Conservation (phyloP, 164 flowering plant genomes). For the Paratinospora sagittata region DNA sequence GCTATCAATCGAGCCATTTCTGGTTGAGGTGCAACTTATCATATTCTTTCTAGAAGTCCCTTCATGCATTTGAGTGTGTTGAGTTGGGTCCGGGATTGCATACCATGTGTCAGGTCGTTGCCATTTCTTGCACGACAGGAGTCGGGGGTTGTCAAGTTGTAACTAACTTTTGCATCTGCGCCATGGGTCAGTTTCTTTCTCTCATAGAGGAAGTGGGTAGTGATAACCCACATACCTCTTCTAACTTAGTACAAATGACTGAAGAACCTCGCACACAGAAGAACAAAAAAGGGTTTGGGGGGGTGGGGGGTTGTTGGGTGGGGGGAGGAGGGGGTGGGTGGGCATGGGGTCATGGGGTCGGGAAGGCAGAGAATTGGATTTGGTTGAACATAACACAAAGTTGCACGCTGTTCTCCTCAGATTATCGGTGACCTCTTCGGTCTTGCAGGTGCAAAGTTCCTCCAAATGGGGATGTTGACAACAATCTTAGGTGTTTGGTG, state of each 20-base stretch:
- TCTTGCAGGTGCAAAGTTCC: no score
- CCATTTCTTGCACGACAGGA: conserved; percentile 34
- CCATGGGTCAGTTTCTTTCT: conserved; percentile 23
- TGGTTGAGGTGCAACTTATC: conserved; percentile 29
- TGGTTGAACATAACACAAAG: no score
- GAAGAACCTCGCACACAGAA: conserved; percentile 4
- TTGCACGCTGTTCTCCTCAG: no score
- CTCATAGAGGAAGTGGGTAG: conserved; percentile 28
- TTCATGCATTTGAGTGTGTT: conserved; percentile 69
- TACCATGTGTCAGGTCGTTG: conserved; percentile 46
- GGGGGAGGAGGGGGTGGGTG: no score
- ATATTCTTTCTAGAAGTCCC: conserved; percentile 35
- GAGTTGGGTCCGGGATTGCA: conserved; percentile 41
- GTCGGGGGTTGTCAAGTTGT: conserved; percentile 27
- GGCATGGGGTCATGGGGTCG: no score
- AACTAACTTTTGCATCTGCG: conserved; percentile 38
- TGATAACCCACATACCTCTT: conserved; percentile 20
- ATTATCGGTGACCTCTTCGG: no score
- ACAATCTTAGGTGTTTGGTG: no score
- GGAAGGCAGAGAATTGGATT: no score
- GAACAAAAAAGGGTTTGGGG: no score
- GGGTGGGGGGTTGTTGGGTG: no score
- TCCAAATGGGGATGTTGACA: no score
- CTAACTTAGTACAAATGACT: conserved; percentile 23
- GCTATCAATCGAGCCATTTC: conserved; percentile 61